Conservation (phyloP, 75 land plant species). For the Chamaecyparis obtusa region DNA sequence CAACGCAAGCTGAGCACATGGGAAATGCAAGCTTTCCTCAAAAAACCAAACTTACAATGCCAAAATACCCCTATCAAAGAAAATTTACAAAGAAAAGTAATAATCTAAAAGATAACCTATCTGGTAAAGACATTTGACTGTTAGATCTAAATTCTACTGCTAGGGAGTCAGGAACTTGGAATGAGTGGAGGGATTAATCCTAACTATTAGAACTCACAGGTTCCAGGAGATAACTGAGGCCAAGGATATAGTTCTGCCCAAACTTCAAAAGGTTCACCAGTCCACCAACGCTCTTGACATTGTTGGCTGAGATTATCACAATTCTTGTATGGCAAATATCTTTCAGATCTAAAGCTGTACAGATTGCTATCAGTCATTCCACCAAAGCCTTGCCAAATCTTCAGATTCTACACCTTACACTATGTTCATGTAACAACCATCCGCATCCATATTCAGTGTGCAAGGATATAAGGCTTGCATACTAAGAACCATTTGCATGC, state of each 20-base stretch:
- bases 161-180: neutral
- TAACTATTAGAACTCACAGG: neutral
- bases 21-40: slow-evolving; percentile 7
- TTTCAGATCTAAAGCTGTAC: slow-evolving; percentile 7
- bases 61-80: neutral
- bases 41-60: neutral
- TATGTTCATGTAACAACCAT: neutral
- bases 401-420: neutral
- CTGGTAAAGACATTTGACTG: neutral
- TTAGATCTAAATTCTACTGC: neutral
- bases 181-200: neutral
- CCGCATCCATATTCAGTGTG: neutral
- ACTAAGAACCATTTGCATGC: slow-evolving; percentile 13
- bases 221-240: neutral
- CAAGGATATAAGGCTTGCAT: slow-evolving; percentile 3
- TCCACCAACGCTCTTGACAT: neutral
- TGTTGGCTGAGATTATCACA: neutral
- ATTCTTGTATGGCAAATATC: neutral
- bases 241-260: neutral
- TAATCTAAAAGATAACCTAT: slow-evolving; percentile 2
- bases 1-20: neutral
- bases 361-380: neutral
- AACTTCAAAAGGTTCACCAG: neutral
- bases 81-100: neutral
- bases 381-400: neutral